Conservation (phyloP, 164 flowering plant genomes). For the Aristolochia contorta region DNA sequence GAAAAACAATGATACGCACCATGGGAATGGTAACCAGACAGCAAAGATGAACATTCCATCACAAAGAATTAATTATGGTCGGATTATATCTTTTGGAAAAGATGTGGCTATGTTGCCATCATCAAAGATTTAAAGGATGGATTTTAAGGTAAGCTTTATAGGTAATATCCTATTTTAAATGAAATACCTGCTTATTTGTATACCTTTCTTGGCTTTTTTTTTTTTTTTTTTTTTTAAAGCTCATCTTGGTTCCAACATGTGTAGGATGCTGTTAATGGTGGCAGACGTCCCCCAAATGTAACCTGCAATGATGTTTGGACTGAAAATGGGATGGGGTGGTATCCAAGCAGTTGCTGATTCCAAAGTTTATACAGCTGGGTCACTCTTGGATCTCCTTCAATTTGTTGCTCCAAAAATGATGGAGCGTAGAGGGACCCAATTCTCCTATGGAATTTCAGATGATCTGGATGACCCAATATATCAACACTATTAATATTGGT, state of each 20-base stretch:
- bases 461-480: constrained; percentile 76
- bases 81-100: constrained; percentile 81
- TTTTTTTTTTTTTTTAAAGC: too few species aligned
- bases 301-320: constrained; percentile 74
- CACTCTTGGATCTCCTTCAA: constrained; percentile 50
- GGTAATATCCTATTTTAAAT: background rate
- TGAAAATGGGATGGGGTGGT: constrained; percentile 70
- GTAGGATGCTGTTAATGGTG: constrained; percentile 67
- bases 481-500: constrained; percentile 74
- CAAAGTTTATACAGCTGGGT: constrained; percentile 68
- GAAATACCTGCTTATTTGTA: too few species aligned
- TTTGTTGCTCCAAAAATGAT: constrained; percentile 90
- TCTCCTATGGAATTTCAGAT: constrained; percentile 81
- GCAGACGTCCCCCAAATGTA: constrained; percentile 25
- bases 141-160: constrained; percentile 57
- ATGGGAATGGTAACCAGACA: constrained; percentile 11
- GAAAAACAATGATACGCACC: constrained; percentile 25
- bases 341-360: constrained; percentile 63
- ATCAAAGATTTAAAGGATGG: constrained; percentile 57
- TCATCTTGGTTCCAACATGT: background rate
- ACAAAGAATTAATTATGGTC: constrained; percentile 47
- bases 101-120: constrained; percentile 51
- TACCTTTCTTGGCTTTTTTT: too few species aligned
- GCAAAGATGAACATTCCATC: constrained; percentile 13
- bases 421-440: constrained; percentile 72